phyloP scores from a whole-genome alignment of 805 yeast species.

The Pichia cabralensis region DNA sequence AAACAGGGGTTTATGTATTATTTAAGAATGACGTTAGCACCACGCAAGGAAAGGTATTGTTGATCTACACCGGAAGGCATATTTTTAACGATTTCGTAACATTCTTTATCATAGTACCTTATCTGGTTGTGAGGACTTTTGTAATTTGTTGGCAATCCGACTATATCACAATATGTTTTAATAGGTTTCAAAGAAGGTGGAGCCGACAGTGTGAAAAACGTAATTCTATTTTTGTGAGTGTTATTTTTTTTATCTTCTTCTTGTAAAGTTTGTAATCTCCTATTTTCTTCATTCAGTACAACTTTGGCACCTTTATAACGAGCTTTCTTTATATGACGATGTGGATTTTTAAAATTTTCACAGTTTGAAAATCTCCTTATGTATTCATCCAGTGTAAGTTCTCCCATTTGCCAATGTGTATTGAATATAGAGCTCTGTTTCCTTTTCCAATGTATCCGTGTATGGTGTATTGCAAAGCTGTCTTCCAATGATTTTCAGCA shows the following conservation, averaged over 20 bases:
- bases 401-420: too few species aligned
- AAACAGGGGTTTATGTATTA: too few species aligned
- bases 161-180: constrained; percentile 85
- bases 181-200: constrained; percentile 81
- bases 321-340: constrained; percentile 41
- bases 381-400: constrained; percentile 15
- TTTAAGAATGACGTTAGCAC: constrained; percentile 78
- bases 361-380: constrained; percentile 32
- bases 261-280: constrained; percentile 40
- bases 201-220: constrained; percentile 63
- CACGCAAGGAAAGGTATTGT: constrained; percentile 77
- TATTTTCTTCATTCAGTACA: constrained; percentile 66
- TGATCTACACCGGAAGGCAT: constrained; percentile 91
- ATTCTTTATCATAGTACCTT: constrained; percentile 74
- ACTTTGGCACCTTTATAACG: constrained; percentile 71
- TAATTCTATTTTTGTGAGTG: constrained; percentile 34
- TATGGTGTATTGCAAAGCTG: too few species aligned
- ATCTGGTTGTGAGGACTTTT: constrained; percentile 65
- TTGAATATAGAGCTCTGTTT: not conserved
- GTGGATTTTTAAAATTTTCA: constrained; percentile 50
- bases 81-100: constrained; percentile 63
- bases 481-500: too few species aligned
- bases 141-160: constrained; percentile 77
- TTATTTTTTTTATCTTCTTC: constrained; percentile 15
- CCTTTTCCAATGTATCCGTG: too few species aligned